Base-by-base conservation (phyloP, 345 rosid genomes). In the Eucalyptus pumila region DNA sequence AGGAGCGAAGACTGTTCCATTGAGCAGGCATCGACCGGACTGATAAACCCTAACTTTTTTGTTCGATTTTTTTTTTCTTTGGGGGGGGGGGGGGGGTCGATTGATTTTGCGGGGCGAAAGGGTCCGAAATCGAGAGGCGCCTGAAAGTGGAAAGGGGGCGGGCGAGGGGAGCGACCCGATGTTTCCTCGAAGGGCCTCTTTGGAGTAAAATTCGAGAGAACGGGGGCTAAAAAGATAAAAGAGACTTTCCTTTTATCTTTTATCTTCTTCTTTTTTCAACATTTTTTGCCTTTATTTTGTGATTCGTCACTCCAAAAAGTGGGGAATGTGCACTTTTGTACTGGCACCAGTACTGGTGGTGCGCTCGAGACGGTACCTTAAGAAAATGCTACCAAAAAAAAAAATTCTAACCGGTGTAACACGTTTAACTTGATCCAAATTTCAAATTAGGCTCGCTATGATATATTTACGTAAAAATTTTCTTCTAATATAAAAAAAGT, bases 381-480 rank as follows among this genome's bases (percentile, higher is more conserved):
- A 52, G 58, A 52, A 52, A 19, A 21, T 21, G 58, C 58, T 51
- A 17, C 56, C 6, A 14, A 6, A 16, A 50, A 50, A 14, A 15
- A 27, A 62, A 62, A 10, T 5, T 52, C 10, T 54, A 19, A 21
- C 4, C 3, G 3, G 12, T 56, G 62, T 10, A 9, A 24, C 30
- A 10, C 1, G 4, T 56, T 10, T 56, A 10, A 23, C 30, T 23
- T 24, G 6, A 56, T 23, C 13, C 2, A 8, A 19, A 11, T 60
- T 27, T 60, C n/a, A 11, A 60, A 27, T 6, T 26, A 60, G 14
- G 8, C 32, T 60, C 67, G 12, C 2, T 60, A 11, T 0, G 7
- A 27, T 60, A 27, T 27, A 27, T 27, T 24, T 56, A 56, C 2
- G 3, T 56, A 11, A 56, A 2, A 0, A 0, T 0, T 52, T 56